Conservation (phyloP, 2,329 filamentous ascomycete genomes). For the Kalmusia sp. region DNA sequence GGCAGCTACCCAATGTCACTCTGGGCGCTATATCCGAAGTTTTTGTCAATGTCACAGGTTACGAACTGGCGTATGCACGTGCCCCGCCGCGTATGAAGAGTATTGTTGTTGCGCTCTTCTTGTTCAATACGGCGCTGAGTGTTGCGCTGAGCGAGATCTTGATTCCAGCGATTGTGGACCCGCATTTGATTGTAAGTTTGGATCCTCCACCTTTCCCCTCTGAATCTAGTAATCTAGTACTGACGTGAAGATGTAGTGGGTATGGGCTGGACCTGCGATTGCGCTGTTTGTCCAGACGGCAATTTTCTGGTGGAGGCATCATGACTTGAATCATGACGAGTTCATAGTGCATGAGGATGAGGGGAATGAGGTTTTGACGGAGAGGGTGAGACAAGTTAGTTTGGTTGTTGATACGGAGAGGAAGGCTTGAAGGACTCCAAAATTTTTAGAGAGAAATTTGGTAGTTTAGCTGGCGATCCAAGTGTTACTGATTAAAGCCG, state of each 20-base stretch:
- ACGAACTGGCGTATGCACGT: constrained; percentile 54
- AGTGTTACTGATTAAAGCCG: too few relatives aligned
- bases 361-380: not conserved
- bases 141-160: constrained; percentile 52
- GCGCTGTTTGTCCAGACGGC: constrained; percentile 56
- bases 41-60: constrained; percentile 54
- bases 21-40: constrained; percentile 33
- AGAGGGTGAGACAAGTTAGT: not conserved
- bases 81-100: constrained; percentile 52
- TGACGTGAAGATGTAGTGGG: constrained; percentile 38
- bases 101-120: constrained; percentile 51
- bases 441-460: not conserved
- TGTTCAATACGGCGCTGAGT: constrained; percentile 51
- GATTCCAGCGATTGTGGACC: constrained; percentile 55
- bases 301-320: constrained; percentile 58
- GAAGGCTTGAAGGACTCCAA: not conserved
- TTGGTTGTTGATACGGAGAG: not conserved
- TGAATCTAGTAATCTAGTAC: not conserved
- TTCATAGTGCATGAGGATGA: constrained; percentile 40
- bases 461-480: too few relatives aligned
- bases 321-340: constrained; percentile 56
- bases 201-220: not conserved
- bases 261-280: constrained; percentile 58
- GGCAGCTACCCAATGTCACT: constrained; percentile 49
- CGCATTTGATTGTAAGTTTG: constrained; percentile 48